Percentiles rank a stretch among this genome's conserved stretches.
Conservation (phyloP, 371 early-diverging fungal genomes). For the Mortierella sp. region DNA sequence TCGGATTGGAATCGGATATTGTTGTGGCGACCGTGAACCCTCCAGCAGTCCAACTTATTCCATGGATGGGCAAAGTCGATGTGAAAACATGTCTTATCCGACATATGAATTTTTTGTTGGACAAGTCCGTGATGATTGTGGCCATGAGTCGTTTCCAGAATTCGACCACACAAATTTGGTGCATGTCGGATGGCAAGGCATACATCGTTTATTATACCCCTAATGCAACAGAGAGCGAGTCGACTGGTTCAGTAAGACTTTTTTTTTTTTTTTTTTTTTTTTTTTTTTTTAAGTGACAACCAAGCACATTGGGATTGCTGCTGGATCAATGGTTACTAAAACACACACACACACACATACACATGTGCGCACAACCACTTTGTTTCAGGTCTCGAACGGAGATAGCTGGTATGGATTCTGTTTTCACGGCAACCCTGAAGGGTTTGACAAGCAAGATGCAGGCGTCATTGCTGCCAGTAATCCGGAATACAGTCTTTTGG, state of each 20-base stretch:
- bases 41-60: constrained; percentile 48
- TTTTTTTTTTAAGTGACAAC: too few relatives aligned
- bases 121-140: constrained; percentile 44
- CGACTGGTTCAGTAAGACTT: constrained; percentile 27
- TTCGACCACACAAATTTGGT: constrained; percentile 50
- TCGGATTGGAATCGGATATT: constrained; percentile 45
- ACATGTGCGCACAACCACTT: not conserved
- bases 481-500: constrained; percentile 45
- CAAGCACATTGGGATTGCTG: too few relatives aligned
- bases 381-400: constrained; percentile 21
- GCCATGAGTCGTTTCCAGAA: constrained; percentile 46
- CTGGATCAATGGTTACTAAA: too few relatives aligned
- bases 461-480: constrained; percentile 54
- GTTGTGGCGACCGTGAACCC: constrained; percentile 47
- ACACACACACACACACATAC: too few relatives aligned
- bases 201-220: constrained; percentile 53
- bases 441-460: constrained; percentile 53
- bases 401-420: constrained; percentile 55
- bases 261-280: too few relatives aligned
- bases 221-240: constrained; percentile 23
- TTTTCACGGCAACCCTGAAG: constrained; percentile 52
- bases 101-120: constrained; percentile 47
- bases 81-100: constrained; percentile 50
- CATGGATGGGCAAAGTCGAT: constrained; percentile 51
- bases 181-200: constrained; percentile 53